Conservation (phyloP, 768 basidiomycete genomes). For the Leucocoprinus leucothites region DNA sequence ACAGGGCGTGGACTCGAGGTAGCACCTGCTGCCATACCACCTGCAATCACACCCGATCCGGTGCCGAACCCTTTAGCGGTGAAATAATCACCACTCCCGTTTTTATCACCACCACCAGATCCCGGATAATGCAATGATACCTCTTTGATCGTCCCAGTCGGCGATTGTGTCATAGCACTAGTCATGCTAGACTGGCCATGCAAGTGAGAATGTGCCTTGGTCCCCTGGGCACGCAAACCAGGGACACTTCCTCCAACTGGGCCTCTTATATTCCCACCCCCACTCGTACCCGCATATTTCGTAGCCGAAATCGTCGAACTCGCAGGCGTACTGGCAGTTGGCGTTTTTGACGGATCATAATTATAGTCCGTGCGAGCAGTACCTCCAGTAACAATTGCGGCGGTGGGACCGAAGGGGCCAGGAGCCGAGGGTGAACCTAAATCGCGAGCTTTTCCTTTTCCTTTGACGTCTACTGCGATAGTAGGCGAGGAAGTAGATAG, state of each 20-base stretch:
- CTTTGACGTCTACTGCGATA: constrained; percentile 15
- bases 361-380: neutral
- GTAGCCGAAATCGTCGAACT: neutral
- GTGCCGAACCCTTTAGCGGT: neutral
- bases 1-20: neutral
- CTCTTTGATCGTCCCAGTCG: neutral
- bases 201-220: no score
- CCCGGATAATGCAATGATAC: neutral
- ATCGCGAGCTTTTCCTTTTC: constrained; percentile 21
- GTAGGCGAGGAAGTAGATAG: neutral
- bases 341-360: constrained; percentile 12
- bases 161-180: neutral
- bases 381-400: constrained; percentile 16
- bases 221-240: no score
- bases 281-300: neutral
- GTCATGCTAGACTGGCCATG: no score
- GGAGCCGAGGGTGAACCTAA: neutral
- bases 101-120: neutral
- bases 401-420: neutral
- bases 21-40: neutral
- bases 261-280: neutral
- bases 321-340: neutral
- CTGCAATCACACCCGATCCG: neutral
- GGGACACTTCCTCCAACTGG: neutral
- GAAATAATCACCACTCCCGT: constrained; percentile 6